Base-by-base conservation (phyloP, 1,284 basidiomycete species). In the Flammula alnicola region DNA sequence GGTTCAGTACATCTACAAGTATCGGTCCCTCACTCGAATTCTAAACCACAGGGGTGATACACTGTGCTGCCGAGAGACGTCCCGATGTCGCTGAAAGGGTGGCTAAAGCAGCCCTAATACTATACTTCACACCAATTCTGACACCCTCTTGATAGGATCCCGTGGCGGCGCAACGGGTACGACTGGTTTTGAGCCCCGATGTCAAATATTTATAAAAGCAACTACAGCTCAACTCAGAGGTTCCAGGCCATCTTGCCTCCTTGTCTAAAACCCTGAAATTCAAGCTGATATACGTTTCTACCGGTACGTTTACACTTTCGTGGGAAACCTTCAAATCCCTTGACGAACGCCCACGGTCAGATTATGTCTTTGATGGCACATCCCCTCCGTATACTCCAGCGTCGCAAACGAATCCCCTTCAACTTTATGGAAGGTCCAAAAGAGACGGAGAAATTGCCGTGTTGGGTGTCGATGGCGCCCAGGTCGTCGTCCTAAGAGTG, bases 311-410 rank as follows among this genome's bases (percentile, higher is more conserved):
- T 19, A 39, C n/a, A n/a, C n/a, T 36, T 16, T 36, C n/a, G 20
- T 32, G 30, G 23, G 32, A 17, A 39, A 12, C n/a, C 7, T 10
- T 4, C n/a, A n/a, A 9, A 7, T 6, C 19, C 3, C 9, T 22
- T 16, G 4, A 40, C 29, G 17, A n/a, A 16, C 48, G 54, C 2
- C 39, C n/a, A 31, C 20, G 10, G n/a, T n/a, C 31, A 86, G 91
- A 93, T 69, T 93, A 93, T 65, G 90, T 94, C 10, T 93, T 94
- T 59, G 88, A 92, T 56, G 91, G 91, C 4, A 84, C 78, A n/a
- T 81, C 83, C 0, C 88, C 91, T 1, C 88, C 88, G 0, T 93
- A 93, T 66, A 74, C 77, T 2, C 85, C 89, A 0, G 75, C 74
- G 4, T 78, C 84, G 3, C 61, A 65, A n/a, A 78, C 87, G 6